These are phyloP conservation scores for Fusarium chuoi DNA, from an alignment of 2,329 filamentous ascomycete genomes.

Conservation along the genomic window DNA sequence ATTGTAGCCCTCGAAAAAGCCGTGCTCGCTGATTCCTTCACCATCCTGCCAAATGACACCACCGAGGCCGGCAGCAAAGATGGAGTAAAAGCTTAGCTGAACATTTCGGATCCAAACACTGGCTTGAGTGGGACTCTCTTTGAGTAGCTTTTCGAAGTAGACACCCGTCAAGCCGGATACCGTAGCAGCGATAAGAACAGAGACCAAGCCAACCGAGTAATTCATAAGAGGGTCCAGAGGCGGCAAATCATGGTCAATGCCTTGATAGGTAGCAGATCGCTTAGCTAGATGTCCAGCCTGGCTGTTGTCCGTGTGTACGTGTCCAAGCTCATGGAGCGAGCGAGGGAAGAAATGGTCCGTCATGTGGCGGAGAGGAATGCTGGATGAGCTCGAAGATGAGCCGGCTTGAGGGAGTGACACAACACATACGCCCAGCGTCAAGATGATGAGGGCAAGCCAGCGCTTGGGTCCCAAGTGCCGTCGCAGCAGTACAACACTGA, in stretches of 20 bases:
- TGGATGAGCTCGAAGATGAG: constrained; percentile 64
- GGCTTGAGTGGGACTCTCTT: constrained; percentile 78
- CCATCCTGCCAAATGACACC: constrained; percentile 91
- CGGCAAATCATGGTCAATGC: constrained; percentile 73
- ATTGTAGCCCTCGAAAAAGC: constrained; percentile 96
- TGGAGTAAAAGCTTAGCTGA: constrained; percentile 91
- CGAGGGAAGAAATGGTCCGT: constrained; percentile 78
- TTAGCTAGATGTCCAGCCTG: constrained; percentile 45
- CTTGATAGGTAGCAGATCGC: constrained; percentile 88
- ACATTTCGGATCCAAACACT: constrained; percentile 96
- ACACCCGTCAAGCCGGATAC: constrained; percentile 88
- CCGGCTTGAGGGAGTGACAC: constrained; percentile 79
- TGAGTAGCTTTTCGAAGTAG: constrained; percentile 91
- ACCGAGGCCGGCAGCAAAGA: constrained; percentile 88
- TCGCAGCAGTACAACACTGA: constrained; percentile 82
- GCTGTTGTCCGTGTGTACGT: constrained; percentile 49
- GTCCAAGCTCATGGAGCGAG: constrained; percentile 79
- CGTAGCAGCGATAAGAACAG: constrained; percentile 80
- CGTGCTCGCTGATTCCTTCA: constrained; percentile 80
- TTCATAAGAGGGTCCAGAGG: constrained; percentile 71
- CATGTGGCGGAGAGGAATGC: constrained; percentile 69
- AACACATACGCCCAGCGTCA: constrained; percentile 84
- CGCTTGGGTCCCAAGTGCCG: constrained; percentile 75
- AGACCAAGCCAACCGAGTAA: constrained; percentile 79
- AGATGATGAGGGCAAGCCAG: constrained; percentile 82